Percentiles rank a stretch among this genome's conserved stretches.
These are phyloP conservation scores for Leucosporidium yakuticum DNA, from an alignment of 768 basidiomycete species.

Conservation along the genomic window DNA sequence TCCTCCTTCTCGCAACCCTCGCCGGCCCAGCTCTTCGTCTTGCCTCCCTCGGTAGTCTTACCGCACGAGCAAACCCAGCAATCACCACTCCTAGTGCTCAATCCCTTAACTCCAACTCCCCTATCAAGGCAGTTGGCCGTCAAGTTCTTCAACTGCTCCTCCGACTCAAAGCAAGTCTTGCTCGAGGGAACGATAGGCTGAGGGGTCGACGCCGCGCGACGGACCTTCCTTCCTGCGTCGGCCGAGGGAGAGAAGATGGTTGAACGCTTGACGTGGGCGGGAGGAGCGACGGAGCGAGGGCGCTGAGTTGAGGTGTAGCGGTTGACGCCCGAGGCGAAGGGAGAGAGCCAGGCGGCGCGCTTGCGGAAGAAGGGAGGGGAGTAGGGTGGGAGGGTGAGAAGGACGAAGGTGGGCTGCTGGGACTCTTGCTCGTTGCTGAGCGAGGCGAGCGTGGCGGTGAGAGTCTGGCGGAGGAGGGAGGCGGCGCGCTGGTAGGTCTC, in stretches of 20 bases:
- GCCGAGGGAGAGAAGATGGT: too few relatives aligned
- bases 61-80: slow-evolving; percentile 35
- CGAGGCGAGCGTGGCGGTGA: slow-evolving; percentile 9
- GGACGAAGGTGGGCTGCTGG: neutral
- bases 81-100: slow-evolving; percentile 11
- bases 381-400: slow-evolving; percentile 22
- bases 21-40: slow-evolving; percentile 22
- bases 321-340: slow-evolving; percentile 9
- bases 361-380: slow-evolving; percentile 14
- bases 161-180: slow-evolving; percentile 18
- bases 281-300: too few relatives aligned
- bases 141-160: slow-evolving; percentile 7
- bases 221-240: too few relatives aligned
- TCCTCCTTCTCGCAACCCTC: slow-evolving; percentile 37
- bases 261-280: neutral
- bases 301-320: neutral
- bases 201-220: neutral
- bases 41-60: slow-evolving; percentile 17
- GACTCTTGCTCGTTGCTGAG: neutral
- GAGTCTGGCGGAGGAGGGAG: slow-evolving; percentile 8
- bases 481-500: slow-evolving; percentile 9
- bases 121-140: slow-evolving; percentile 23
- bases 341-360: slow-evolving; percentile 14
- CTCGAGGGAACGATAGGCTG: slow-evolving; percentile 19
- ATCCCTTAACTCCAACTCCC: slow-evolving; percentile 22